These are phyloP conservation scores for Phytophthora palmivora DNA, from an alignment of 352 stramenopile genomes.

Conservation along the genomic window DNA sequence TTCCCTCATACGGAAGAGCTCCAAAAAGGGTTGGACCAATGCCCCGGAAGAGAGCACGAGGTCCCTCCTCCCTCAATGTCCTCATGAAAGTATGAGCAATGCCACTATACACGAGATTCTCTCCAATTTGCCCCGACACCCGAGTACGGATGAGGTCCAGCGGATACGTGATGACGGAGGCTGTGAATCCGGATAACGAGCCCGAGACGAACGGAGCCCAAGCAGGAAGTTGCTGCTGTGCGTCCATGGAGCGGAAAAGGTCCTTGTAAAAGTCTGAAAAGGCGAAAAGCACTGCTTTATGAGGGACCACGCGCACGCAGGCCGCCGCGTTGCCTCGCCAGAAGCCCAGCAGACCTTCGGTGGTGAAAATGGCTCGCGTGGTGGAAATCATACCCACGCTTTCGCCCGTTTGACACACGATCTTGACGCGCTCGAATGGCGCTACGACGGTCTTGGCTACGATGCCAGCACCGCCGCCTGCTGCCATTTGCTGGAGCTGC, in stretches of 20 bases:
- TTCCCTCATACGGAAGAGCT: conserved; percentile 81
- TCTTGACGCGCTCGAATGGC: conserved; percentile 87
- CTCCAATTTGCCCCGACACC: conserved; percentile 76
- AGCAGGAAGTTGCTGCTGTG: conserved; percentile 38
- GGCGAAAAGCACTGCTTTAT: conserved; percentile 85
- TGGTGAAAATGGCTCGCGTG: conserved; percentile 57
- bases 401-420: conserved; percentile 83
- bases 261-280: conserved; percentile 91
- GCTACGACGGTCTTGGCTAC: conserved; percentile 85
- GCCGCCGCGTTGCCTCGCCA: conserved; percentile 80
- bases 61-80: conserved; percentile 77
- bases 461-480: conserved; percentile 74
- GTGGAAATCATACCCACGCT: conserved; percentile 81
- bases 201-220: conserved; percentile 77
- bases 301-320: conserved; percentile 80
- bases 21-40: conserved; percentile 76
- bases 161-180: conserved; percentile 87
- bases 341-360: conserved; percentile 71
- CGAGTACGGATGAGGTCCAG: conserved; percentile 87
- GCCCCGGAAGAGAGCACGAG: conserved; percentile 69
- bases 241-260: conserved; percentile 52
- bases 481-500: conserved; percentile 74
- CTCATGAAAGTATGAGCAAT: conserved; percentile 75
- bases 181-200: conserved; percentile 83
- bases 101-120: conserved; percentile 69